Evolutionary conservation across 352 stramenopile genomes (phyloP).

Genomic region (Phytophthora pistaciae): DNA sequence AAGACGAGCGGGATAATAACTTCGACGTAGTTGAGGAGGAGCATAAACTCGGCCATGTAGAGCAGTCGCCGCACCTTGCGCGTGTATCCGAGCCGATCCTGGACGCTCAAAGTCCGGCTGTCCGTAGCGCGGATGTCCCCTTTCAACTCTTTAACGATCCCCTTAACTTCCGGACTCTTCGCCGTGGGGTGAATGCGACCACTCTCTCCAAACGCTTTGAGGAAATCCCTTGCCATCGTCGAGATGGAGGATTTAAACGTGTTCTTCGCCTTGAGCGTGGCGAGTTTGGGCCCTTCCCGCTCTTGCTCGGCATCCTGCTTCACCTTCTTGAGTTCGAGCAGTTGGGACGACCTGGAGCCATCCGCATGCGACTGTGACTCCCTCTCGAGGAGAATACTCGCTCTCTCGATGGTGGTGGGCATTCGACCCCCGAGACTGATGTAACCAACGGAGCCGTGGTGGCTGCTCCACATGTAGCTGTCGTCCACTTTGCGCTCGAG

Average conservation of each 20-base stretch:
- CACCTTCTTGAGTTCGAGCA: not conserved
- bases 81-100: not conserved
- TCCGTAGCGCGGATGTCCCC: not conserved
- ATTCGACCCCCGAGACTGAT: not conserved
- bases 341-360: not conserved
- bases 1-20: constrained; percentile 22
- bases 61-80: constrained; percentile 8
- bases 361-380: not conserved
- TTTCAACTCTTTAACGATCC: not conserved
- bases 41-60: constrained; percentile 23
- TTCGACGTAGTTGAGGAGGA: constrained; percentile 27
- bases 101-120: not conserved
- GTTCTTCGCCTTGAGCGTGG: not conserved
- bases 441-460: not conserved
- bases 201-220: not conserved
- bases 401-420: not conserved
- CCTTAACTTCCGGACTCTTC: not conserved
- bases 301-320: not conserved
- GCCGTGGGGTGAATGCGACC: not conserved
- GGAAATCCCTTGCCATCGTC: not conserved
- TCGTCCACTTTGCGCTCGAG: constrained; percentile 1
- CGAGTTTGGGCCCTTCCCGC: not conserved
- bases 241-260: not conserved
- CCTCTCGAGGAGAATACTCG: not conserved
- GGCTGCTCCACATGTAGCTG: not conserved